Evolutionary conservation across 1,284 basidiomycete species (phyloP).

Genomic region (Fomitopsis pinicola): DNA sequence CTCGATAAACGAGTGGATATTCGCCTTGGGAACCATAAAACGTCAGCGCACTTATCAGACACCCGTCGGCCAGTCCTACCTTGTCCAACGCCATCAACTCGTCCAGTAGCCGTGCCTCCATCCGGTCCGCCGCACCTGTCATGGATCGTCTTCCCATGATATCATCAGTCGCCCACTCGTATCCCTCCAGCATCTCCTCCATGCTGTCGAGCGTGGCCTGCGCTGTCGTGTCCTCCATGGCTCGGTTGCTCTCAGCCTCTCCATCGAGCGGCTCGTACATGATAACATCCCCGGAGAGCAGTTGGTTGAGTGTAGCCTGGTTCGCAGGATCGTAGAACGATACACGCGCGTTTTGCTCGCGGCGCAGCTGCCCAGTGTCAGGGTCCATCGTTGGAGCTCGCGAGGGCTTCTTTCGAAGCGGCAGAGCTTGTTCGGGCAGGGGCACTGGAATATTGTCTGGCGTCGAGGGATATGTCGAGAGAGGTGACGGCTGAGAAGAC

Average conservation of each 20-base stretch:
- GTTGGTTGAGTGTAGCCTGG: slow-evolving; percentile 68
- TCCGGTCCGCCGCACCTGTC: slow-evolving; percentile 80
- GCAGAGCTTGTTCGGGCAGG: slow-evolving; percentile 6
- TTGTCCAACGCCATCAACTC: slow-evolving; percentile 90
- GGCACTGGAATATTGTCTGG: slow-evolving; percentile 12
- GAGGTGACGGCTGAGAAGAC: slow-evolving; percentile 21
- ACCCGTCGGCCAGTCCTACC: slow-evolving; percentile 36
- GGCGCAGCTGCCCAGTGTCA: slow-evolving; percentile 30
- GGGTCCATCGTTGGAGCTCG: slow-evolving; percentile 16
- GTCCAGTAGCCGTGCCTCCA: slow-evolving; percentile 81
- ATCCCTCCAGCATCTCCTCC: slow-evolving; percentile 98
- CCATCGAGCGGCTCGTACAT: slow-evolving; percentile 27
- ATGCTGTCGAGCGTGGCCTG: slow-evolving; percentile 85
- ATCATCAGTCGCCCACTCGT: slow-evolving; percentile 88
- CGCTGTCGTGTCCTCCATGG: slow-evolving; percentile 57
- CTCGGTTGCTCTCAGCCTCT: slow-evolving; percentile 44
- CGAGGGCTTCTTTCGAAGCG: slow-evolving; percentile 16
- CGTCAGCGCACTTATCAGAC: background rate
- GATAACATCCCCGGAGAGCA: slow-evolving; percentile 49
- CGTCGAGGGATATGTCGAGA: slow-evolving; percentile 19
- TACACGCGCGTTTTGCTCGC: slow-evolving; percentile 65
- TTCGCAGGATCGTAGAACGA: slow-evolving; percentile 79
- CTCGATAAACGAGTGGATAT: slow-evolving; percentile 96
- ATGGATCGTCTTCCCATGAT: slow-evolving; percentile 56
- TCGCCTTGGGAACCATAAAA: slow-evolving; percentile 59